Base-by-base conservation (phyloP, 257 asterid genomes). In the Solanum habrochaites region DNA sequence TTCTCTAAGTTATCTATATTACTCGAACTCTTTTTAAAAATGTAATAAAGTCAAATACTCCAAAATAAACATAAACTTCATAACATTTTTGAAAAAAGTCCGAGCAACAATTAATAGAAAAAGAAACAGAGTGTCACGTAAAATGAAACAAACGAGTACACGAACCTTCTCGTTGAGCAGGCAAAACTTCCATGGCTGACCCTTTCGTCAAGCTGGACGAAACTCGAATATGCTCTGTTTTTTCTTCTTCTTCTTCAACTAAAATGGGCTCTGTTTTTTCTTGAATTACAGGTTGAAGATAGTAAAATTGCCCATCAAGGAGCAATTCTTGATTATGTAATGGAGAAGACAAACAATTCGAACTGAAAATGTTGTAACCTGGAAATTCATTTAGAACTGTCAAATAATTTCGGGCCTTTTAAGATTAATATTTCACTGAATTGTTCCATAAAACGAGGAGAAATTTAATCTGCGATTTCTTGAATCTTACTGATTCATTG, bases 401-500 rank as follows among this genome's bases (percentile, higher is more conserved):
- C 86, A 82, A 23, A 82, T 82, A 86, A 87, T 81, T 90, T 91
- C 4, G 93, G 93, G 3, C 89, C 89, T 87, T 87, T 90, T 89
- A 3, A 91, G 84, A 80, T 88, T 86, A 91, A 23, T 40, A 91
- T 88, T 37, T 88, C 88, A 9, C 93, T 0, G 93, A 91, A 60
- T 91, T 13, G 88, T 90, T n/a, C n/a, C 92, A 91, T 90, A 7
- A 91, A 39, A 14, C 91, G 86, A 58, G 90, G 80, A 49, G n/a
- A 73, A 84, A 37, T 84, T 85, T 37, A 20, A 20, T 74, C 88
- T 45, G 75, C 29, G 21, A n/a, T 42, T 87, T 62, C 87, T 86
- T 12, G 92, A 86, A 89, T 90, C 94, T 11, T 3, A 85, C 91
- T 40, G 94, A 90, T 86, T 91, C 31, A 85, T 87, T 43, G 94